phyloP scores from a whole-genome alignment of 768 basidiomycete genomes.

The Ramaria rubella region DNA sequence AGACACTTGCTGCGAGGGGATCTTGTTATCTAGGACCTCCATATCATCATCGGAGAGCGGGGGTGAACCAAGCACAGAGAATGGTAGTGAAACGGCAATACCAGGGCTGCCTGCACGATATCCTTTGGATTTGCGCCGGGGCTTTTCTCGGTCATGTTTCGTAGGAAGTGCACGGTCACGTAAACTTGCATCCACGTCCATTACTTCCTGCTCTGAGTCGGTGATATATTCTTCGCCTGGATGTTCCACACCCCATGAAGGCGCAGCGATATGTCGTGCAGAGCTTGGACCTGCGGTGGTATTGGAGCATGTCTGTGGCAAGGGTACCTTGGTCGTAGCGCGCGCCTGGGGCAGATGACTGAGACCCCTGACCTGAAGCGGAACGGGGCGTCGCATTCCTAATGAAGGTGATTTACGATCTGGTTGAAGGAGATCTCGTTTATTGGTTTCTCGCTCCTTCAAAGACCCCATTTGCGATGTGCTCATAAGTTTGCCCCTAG shows the following conservation, averaged over 20 bases:
- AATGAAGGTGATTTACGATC: background rate
- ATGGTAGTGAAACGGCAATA: background rate
- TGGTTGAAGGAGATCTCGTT: background rate
- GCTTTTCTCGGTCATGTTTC: background rate
- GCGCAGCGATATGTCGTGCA: too few relatives aligned
- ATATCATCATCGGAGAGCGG: background rate
- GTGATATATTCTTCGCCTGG: too few relatives aligned
- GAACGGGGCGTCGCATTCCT: background rate
- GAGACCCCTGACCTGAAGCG: background rate
- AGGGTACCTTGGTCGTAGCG: background rate
- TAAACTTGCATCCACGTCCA: background rate
- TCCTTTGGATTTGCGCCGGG: background rate
- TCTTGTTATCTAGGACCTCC: background rate
- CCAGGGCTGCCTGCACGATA: background rate
- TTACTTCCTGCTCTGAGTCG: background rate
- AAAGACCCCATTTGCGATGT: background rate
- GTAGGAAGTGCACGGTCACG: background rate
- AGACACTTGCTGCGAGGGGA: background rate
- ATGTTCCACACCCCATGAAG: too few relatives aligned
- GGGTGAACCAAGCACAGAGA: background rate
- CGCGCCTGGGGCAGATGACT: background rate
- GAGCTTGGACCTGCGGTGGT: too few relatives aligned
- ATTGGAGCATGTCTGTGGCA: background rate
- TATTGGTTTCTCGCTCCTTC: background rate
- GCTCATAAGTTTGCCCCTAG: background rate